These are phyloP conservation scores for Scheffersomyces spartinae DNA, from an alignment of 805 yeast genomes.

Conservation along the genomic window DNA sequence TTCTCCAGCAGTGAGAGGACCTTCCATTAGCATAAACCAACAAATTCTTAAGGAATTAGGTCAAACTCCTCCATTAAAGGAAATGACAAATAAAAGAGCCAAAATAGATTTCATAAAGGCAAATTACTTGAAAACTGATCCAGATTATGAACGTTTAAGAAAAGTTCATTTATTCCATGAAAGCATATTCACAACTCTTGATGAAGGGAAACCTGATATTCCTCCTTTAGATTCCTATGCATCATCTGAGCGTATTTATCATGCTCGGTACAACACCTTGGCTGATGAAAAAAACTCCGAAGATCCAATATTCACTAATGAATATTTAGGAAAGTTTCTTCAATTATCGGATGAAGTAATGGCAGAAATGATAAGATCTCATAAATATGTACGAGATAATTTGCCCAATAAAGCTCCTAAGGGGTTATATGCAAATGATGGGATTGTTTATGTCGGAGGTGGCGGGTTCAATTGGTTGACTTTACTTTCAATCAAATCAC, in stretches of 20 bases:
- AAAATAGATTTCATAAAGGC: no score
- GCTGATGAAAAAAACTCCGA: conserved; percentile 20
- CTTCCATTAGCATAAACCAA: no score
- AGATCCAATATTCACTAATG: conserved; percentile 37
- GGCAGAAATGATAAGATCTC: conserved; percentile 33
- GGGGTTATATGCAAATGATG: conserved; percentile 33
- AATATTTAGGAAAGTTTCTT: conserved; percentile 38
- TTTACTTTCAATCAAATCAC: conserved; percentile 47
- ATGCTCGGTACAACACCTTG: conserved; percentile 38
- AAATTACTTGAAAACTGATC: no score
- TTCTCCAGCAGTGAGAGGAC: no score
- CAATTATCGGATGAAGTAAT: conserved; percentile 33
- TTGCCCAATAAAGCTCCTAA: conserved; percentile 9
- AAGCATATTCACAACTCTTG: conserved; percentile 29
- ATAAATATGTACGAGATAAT: conserved; percentile 29
- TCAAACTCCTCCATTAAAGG: no score
- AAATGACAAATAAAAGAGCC: no score
- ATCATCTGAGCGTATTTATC: conserved; percentile 37
- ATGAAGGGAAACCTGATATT: conserved; percentile 34
- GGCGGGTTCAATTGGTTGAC: conserved; percentile 68
- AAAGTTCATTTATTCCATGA: no score
- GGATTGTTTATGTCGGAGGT: conserved; percentile 69
- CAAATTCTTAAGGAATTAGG: no score
- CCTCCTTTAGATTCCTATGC: conserved; percentile 31
- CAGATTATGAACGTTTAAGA: no score